These are phyloP conservation scores for Ophiostoma sp. DNA, from an alignment of 2,329 filamentous ascomycete species.

Conservation along the genomic window DNA sequence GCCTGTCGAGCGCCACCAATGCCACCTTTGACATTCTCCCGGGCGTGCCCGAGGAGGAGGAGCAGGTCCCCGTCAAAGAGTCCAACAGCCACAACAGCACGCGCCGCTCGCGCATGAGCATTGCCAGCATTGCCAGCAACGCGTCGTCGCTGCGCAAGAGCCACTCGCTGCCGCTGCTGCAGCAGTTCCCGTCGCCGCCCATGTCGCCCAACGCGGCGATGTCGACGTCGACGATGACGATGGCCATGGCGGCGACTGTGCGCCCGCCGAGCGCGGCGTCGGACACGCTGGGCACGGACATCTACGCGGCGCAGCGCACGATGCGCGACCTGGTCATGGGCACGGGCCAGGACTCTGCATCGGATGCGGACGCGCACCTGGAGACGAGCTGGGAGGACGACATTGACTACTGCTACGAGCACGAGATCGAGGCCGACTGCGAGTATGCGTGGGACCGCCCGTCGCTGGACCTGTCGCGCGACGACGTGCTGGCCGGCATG, in stretches of 20 bases:
- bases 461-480: slow-evolving; percentile 45
- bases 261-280: slow-evolving; percentile 44
- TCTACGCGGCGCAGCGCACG: slow-evolving; percentile 36
- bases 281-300: slow-evolving; percentile 48
- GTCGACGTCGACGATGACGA: not conserved
- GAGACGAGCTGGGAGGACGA: slow-evolving; percentile 59
- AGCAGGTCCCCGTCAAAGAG: slow-evolving; percentile 35
- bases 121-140: slow-evolving; percentile 46
- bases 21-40: slow-evolving; percentile 44
- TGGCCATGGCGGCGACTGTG: not conserved
- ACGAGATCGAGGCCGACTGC: slow-evolving; percentile 61
- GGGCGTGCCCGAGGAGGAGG: slow-evolving; percentile 60
- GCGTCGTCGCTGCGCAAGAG: slow-evolving; percentile 50
- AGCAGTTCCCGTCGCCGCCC: slow-evolving; percentile 38
- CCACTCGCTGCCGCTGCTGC: slow-evolving; percentile 51
- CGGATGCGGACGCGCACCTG: slow-evolving; percentile 32
- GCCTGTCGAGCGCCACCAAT: slow-evolving; percentile 10
- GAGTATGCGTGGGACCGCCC: slow-evolving; percentile 61
- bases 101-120: slow-evolving; percentile 40
- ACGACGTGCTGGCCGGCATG: slow-evolving; percentile 30
- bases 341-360: slow-evolving; percentile 28
- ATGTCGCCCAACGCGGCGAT: slow-evolving; percentile 6
- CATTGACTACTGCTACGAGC: slow-evolving; percentile 66
- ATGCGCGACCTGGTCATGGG: slow-evolving; percentile 28
- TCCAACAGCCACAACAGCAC: slow-evolving; percentile 31